Base-by-base conservation (phyloP, 805 yeast species). In the Kluyveromyces nonfermentans region DNA sequence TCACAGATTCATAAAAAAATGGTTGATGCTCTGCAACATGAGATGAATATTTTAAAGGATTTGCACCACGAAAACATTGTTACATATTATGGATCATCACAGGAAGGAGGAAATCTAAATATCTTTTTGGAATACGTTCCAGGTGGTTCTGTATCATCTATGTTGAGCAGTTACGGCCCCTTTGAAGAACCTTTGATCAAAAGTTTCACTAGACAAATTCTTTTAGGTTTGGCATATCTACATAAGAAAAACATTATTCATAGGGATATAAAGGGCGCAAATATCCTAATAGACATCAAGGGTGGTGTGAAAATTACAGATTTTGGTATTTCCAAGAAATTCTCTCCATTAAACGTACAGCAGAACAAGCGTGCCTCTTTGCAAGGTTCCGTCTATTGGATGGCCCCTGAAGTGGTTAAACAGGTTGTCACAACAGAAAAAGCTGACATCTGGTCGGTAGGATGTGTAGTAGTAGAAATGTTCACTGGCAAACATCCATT, bases 401-500 rank as follows among this genome's bases (percentile, higher is more conserved):
- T 93, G 98, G 97, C 98, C 0, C 98, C 98, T 0, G 98, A 93
- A 60, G 97, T 93, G 7, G 97, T 93, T 15, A 86, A 88, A 55
- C 97, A 89, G 57, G 81, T 85, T 1, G 85, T 88, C 0, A 85
- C 90, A 42, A 90, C 97, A 1, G 80, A 83, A 33, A 87, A 86
- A 62, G 95, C 96, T 0, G 98, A 93, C 61, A 87, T 93, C 20
- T 93, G 98, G 98, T 86, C 96, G 0, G 82, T 94, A 8, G 98
- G 97, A 0, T 93, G 97, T 62, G 73, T 93, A 20, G 76, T 90
- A 12, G 81, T 93, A 30, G 98, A 93, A 63, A 88, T 93, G 95
- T 81, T 86, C 55, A 88, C 98, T 0, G 97, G 96, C 2, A 79
- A 80, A 45, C 98, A 93, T 62, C 98, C 98, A 21, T 93, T 84